Conservation (phyloP, 352 stramenopile genomes). For the Phytophthora foliorum region DNA sequence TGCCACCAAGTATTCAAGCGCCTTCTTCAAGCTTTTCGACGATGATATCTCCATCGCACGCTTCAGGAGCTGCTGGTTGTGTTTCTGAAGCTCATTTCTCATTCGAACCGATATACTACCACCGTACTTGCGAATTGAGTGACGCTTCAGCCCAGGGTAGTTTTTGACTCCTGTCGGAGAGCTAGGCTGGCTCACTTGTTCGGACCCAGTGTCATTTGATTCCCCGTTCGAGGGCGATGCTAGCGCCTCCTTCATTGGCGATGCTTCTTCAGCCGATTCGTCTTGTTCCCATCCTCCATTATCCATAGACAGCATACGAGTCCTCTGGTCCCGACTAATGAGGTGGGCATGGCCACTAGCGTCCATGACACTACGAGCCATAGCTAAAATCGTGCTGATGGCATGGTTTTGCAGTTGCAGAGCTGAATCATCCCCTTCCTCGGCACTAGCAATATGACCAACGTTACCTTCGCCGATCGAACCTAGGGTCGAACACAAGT, state of each 20-base stretch:
- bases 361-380: slow-evolving; percentile 88
- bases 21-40: slow-evolving; percentile 89
- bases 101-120: slow-evolving; percentile 76
- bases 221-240: background rate
- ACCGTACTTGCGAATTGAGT: slow-evolving; percentile 44
- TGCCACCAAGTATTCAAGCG: slow-evolving; percentile 85
- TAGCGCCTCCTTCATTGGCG: slow-evolving; percentile 30
- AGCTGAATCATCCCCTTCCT: slow-evolving; percentile 49
- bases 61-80: slow-evolving; percentile 84
- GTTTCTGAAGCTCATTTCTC: slow-evolving; percentile 86
- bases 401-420: slow-evolving; percentile 67
- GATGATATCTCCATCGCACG: slow-evolving; percentile 84
- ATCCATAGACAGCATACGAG: slow-evolving; percentile 84
- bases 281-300: slow-evolving; percentile 89
- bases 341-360: slow-evolving; percentile 86
- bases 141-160: slow-evolving; percentile 19
- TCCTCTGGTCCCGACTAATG: slow-evolving; percentile 85
- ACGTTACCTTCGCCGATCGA: slow-evolving; percentile 75
- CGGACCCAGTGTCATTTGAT: slow-evolving; percentile 2
- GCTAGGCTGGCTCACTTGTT: slow-evolving; percentile 23
- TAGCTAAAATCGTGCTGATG: slow-evolving; percentile 79
- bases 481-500: slow-evolving; percentile 78
- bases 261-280: slow-evolving; percentile 47
- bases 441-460: slow-evolving; percentile 31
- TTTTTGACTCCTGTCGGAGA: slow-evolving; percentile 24